phyloP scores from a whole-genome alignment of 176 grass and related monocot genomes.

The Phyllostachys edulis region DNA sequence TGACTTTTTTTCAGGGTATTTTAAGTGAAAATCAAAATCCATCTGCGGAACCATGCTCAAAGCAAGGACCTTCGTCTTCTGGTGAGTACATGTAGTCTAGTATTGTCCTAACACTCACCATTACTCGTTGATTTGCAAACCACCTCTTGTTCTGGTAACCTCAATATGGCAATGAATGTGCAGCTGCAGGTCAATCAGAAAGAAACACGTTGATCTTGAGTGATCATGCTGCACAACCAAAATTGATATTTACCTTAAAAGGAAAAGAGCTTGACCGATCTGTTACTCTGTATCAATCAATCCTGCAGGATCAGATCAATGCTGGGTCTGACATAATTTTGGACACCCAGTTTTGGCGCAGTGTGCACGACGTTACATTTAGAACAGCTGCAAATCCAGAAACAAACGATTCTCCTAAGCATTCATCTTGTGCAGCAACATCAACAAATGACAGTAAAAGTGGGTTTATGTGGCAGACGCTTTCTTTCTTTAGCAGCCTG shows the following conservation, averaged over 20 bases:
- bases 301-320: constrained; percentile 72
- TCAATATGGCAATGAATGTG: constrained; percentile 35
- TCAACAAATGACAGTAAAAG: constrained; percentile 32
- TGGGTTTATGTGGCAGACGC: constrained; percentile 53
- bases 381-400: constrained; percentile 45
- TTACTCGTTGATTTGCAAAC: not conserved
- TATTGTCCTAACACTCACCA: not conserved
- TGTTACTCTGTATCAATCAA: constrained; percentile 82
- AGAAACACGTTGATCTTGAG: constrained; percentile 12
- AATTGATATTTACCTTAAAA: constrained; percentile 71
- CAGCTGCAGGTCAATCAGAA: constrained; percentile 45
- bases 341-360: constrained; percentile 77
- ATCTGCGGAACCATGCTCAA: constrained; percentile 37
- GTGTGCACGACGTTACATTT: constrained; percentile 70
- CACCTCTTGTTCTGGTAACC: not conserved
- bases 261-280: constrained; percentile 75
- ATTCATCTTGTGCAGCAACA: constrained; percentile 27
- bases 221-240: constrained; percentile 35
- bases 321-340: constrained; percentile 79
- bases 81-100: constrained; percentile 34
- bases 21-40: constrained; percentile 40
- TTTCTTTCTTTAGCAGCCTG: constrained; percentile 73
- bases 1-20: constrained; percentile 43
- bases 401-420: constrained; percentile 19
- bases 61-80: constrained; percentile 35